A percentile compares a stretch with the other conserved stretches of the same genome.
phyloP scores from a whole-genome alignment of 2,329 filamentous ascomycete species.

The Endocalyx cinctus region DNA sequence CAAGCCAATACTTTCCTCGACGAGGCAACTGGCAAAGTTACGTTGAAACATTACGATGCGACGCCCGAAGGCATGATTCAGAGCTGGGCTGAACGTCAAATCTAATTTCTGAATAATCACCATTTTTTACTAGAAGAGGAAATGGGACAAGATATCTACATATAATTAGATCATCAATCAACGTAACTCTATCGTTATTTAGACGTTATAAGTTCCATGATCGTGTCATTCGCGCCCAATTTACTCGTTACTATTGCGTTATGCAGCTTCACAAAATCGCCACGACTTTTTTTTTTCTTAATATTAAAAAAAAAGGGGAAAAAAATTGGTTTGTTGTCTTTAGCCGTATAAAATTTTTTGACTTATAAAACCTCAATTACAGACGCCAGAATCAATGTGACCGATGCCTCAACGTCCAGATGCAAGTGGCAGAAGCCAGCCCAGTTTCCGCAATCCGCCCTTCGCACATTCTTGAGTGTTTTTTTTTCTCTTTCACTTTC shows the following conservation, averaged over 20 bases:
- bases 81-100: slow-evolving; percentile 66
- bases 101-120: slow-evolving; percentile 24
- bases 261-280: too few species aligned
- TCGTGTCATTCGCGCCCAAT: too few species aligned
- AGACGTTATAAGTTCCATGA: too few species aligned
- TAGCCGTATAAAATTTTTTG: slow-evolving; percentile 41
- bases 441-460: slow-evolving; percentile 42
- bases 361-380: slow-evolving; percentile 62
- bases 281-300: too few species aligned
- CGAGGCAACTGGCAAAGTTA: slow-evolving; percentile 63
- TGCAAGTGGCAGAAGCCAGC: slow-evolving; percentile 60
- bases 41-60: slow-evolving; percentile 80
- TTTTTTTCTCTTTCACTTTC: slow-evolving; percentile 22
- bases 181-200: background rate
- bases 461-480: slow-evolving; percentile 39
- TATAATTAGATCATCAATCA: background rate
- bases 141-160: background rate
- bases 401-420: slow-evolving; percentile 62
- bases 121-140: background rate
- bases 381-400: slow-evolving; percentile 60
- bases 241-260: too few species aligned
- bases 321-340: too few species aligned
- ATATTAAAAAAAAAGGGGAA: too few species aligned
- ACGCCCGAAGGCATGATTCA: slow-evolving; percentile 76
- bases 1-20: slow-evolving; percentile 83